Evolutionary conservation across 1,139 yeast genomes (phyloP), one percentile per base, ranked within the genome.

Genomic region (Diutina neorugosa): DNA sequence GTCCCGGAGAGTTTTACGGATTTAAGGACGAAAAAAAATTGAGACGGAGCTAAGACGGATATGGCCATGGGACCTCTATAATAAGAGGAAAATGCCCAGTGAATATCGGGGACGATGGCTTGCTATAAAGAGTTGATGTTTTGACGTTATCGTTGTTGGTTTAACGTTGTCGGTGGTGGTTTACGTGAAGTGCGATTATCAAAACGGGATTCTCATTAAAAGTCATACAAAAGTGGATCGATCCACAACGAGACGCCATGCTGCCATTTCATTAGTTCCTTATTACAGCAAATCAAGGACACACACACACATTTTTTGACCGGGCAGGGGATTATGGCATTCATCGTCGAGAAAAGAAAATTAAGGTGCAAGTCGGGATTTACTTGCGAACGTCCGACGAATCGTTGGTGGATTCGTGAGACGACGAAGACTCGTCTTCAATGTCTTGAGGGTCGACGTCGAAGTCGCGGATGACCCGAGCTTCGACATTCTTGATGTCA

Each of bases 401-500:
- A 8, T 40, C 43, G 43, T 40, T 12, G 6, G 37, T 31, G 14
- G 37, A 31, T 14, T 31, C 37, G 12, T 31, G 37, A 31, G 37
- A 31, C 20, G 44, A 42, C 25, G 25, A 19, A 25, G 44, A 19
- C n/a, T 23, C 49, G 14, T 63, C 69, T 6, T 27, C 27, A 42
- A 67, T 59, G 37, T 67, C 68, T 14, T 61, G 65, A 51, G 76
- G 68, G 53, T 79, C 76, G 42, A 70, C 59, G 59, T 74, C 67
- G 60, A 83, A 69, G 57, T 78, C 81, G 53, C 73, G 67, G 51
- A 77, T 72, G 53, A 82, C 78, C 57, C 70, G 73, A 55, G 76
- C 76, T 58, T 80, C 83, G 54, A 79, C 72, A 61, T 82, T 78
- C 59, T 74, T 74, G 64, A 81, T 74, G 61, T 88, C 96, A 44